These are phyloP conservation scores for Perkinsus marinus DNA, from an alignment of 169 alveolate genomes.

Conservation along the genomic window DNA sequence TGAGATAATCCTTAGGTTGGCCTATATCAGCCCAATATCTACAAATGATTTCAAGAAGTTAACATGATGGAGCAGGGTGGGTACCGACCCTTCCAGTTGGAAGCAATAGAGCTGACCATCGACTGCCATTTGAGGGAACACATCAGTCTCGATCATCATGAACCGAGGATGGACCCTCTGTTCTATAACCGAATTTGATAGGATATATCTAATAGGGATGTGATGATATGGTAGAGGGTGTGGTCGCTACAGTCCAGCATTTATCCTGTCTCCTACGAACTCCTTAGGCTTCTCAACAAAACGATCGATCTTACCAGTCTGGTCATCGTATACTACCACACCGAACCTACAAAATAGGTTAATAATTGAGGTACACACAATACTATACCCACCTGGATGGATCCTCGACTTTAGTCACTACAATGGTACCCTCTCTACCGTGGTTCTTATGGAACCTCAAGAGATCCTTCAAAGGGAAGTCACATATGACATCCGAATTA, in stretches of 20 bases:
- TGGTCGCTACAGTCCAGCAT: constrained; percentile 45
- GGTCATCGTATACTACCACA: constrained; percentile 75
- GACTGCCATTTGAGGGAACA: constrained; percentile 84
- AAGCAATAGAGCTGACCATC: constrained; percentile 45
- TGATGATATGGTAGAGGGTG: too few relatives aligned
- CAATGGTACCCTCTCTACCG: constrained; percentile 71
- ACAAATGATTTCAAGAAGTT: neutral
- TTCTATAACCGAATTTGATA: constrained; percentile 62
- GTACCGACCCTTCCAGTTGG: constrained; percentile 53
- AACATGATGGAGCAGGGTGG: constrained; percentile 21
- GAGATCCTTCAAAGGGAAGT: constrained; percentile 85
- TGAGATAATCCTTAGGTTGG: constrained; percentile 71
- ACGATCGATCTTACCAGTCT: constrained; percentile 49
- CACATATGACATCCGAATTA: constrained; percentile 89
- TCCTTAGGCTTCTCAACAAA: constrained; percentile 88
- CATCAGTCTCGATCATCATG: constrained; percentile 81
- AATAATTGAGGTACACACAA: neutral
- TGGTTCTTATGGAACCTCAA: constrained; percentile 72
- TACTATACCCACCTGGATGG: constrained; percentile 66
- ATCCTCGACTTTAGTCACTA: constrained; percentile 53
- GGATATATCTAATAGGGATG: constrained; percentile 47
- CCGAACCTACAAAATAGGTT: constrained; percentile 42
- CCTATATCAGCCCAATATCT: constrained; percentile 85
- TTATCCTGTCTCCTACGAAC: constrained; percentile 68
- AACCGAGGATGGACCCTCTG: constrained; percentile 64